A percentile compares a stretch with the other conserved stretches of the same genome.
phyloP scores from a whole-genome alignment of 805 yeast species.

The Wickerhamomyces tratensis region DNA sequence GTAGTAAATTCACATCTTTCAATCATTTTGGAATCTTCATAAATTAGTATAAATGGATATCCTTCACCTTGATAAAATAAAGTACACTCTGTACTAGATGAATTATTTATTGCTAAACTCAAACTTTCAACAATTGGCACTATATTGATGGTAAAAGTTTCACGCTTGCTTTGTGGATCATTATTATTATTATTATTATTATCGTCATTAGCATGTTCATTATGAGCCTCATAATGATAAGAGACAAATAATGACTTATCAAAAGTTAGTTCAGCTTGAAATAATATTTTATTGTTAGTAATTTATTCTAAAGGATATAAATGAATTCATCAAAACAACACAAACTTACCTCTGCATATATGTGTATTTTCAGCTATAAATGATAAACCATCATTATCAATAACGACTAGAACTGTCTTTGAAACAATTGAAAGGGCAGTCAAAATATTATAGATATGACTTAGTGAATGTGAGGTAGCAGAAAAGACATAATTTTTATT shows the following conservation, averaged over 20 bases:
- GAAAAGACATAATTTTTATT: constrained; percentile 18
- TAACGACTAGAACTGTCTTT: constrained; percentile 27
- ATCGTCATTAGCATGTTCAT: background rate
- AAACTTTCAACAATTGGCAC: constrained; percentile 41
- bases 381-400: constrained; percentile 41
- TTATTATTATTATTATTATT: constrained; percentile 2
- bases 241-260: constrained; percentile 27
- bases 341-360: constrained; percentile 17
- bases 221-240: constrained; percentile 16
- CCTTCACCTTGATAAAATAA: constrained; percentile 40
- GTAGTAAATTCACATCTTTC: constrained; percentile 53
- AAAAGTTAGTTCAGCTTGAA: constrained; percentile 24
- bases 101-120: constrained; percentile 28
- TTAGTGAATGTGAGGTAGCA: constrained; percentile 36
- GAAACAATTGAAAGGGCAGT: constrained; percentile 32
- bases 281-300: constrained; percentile 2
- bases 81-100: constrained; percentile 32
- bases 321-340: background rate
- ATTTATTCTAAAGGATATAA: background rate
- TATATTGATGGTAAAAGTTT: constrained; percentile 31
- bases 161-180: constrained; percentile 6
- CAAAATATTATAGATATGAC: constrained; percentile 36
- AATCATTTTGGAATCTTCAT: constrained; percentile 42
- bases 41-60: constrained; percentile 42
- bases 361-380: constrained; percentile 39